Evolutionary conservation across 441 rosid genomes (phyloP).

Genomic region (Breynia disticha): DNA sequence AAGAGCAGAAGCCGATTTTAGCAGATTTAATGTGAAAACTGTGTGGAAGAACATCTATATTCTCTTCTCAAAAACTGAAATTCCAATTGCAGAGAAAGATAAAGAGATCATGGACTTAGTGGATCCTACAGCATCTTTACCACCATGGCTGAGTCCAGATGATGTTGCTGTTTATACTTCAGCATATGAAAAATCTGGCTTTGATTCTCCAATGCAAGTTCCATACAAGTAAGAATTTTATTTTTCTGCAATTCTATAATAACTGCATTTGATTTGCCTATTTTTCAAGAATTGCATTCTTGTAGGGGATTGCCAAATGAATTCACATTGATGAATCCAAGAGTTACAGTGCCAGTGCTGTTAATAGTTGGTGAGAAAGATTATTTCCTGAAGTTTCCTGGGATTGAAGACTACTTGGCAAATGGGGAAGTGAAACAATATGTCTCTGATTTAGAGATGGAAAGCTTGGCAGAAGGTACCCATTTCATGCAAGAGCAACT

Average conservation of each 20-base stretch:
- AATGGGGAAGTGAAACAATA: conserved; percentile 17
- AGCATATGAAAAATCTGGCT: conserved; percentile 26
- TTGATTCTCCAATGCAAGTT: conserved; percentile 21
- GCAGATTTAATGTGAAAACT: conserved; percentile 18
- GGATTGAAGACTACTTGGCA: conserved; percentile 20
- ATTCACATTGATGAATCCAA: conserved; percentile 15
- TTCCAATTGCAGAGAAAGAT: conserved; percentile 22
- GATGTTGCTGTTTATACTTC: conserved; percentile 18
- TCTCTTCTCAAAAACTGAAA: conserved; percentile 28
- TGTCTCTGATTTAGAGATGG: conserved; percentile 15
- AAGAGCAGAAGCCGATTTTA: conserved; percentile 24
- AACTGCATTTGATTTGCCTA: not conserved
- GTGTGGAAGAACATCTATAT: conserved; percentile 22
- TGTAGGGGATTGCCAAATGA: conserved; percentile 13
- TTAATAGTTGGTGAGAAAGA: conserved; percentile 31
- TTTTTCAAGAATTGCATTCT: not conserved
- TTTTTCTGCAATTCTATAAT: not conserved
- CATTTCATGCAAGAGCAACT: conserved; percentile 31
- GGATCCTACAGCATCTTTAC: conserved; percentile 20
- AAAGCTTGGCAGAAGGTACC: conserved; percentile 19
- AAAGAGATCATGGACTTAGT: conserved; percentile 33
- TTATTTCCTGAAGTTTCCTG: conserved; percentile 25
- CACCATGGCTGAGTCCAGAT: conserved; percentile 20
- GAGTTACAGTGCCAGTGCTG: conserved; percentile 22
- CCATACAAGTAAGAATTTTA: conserved; percentile 16